phyloP scores from a whole-genome alignment of 805 yeast species.

The Yarrowia sp. region DNA sequence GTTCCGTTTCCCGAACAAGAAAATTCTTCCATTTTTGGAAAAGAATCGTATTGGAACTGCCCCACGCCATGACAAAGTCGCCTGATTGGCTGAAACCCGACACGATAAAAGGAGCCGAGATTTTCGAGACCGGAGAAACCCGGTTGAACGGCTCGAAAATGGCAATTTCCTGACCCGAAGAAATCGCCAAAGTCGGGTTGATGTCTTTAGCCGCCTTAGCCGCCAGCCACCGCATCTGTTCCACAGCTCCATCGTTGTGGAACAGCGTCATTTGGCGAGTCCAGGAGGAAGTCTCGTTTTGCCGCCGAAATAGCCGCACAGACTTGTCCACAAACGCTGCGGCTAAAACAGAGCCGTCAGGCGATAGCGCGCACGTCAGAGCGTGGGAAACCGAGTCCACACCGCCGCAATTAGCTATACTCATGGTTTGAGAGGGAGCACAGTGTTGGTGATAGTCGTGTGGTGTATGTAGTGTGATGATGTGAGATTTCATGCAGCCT shows the following conservation, averaged over 20 bases:
- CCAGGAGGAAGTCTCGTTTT: background rate
- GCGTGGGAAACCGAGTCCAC: conserved; percentile 6
- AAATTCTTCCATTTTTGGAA: conserved; percentile 3
- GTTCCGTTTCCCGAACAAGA: background rate
- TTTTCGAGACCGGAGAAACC: background rate
- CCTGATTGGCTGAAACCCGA: conserved; percentile 20
- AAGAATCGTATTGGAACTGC: conserved; percentile 7
- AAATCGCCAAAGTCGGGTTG: background rate
- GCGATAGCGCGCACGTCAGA: conserved; percentile 5
- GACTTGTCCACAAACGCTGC: conserved; percentile 22
- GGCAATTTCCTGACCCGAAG: conserved; percentile 3
- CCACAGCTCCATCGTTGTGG: conserved; percentile 21
- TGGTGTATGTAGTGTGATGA: background rate
- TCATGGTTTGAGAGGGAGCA: background rate
- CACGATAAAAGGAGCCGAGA: conserved; percentile 6
- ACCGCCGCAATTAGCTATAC: background rate
- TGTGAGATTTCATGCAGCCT: conserved; percentile 4
- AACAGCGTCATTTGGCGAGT: conserved; percentile 9
- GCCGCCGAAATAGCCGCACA: background rate
- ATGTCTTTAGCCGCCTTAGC: background rate
- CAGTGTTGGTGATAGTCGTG: background rate
- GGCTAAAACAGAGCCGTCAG: conserved; percentile 7
- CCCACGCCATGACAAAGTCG: conserved; percentile 17
- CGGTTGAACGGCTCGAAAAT: conserved; percentile 6
- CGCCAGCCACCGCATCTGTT: conserved; percentile 2